A percentile compares a stretch with the other conserved stretches of the same genome.
Evolutionary conservation across 129 eudicot species (phyloP).

Genomic region (Flaveria ramosissima): DNA sequence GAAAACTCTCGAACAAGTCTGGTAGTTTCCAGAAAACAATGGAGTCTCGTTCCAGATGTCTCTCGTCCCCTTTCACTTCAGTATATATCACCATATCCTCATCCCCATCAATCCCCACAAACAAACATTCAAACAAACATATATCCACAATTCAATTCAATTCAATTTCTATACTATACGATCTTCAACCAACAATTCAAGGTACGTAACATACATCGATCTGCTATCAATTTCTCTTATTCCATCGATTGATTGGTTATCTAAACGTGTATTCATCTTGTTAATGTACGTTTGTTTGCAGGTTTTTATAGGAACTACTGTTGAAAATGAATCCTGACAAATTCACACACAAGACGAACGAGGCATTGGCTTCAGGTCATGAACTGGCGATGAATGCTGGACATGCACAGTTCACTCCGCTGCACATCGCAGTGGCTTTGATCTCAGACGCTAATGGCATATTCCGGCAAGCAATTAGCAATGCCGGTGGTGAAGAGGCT

Average conservation of each 20-base stretch:
- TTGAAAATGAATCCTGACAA: slow-evolving; percentile 82
- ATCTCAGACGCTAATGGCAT: slow-evolving; percentile 65
- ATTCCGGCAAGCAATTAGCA: slow-evolving; percentile 72
- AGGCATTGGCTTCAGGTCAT: slow-evolving; percentile 66
- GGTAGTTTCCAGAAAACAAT: slow-evolving; percentile 29
- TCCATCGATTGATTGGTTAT: neutral
- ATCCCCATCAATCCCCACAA: neutral
- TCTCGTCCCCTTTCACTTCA: neutral
- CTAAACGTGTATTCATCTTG: no score
- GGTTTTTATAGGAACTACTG: neutral
- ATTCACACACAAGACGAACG: slow-evolving; percentile 94
- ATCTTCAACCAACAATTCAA: neutral
- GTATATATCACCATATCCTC: slow-evolving; percentile 21
- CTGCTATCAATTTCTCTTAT: neutral
- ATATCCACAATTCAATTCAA: neutral
- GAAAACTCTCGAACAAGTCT: slow-evolving; percentile 9
- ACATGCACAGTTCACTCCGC: slow-evolving; percentile 85
- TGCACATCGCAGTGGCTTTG: slow-evolving; percentile 58
- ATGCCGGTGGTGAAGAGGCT: slow-evolving; percentile 78
- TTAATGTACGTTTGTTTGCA: slow-evolving; percentile 10
- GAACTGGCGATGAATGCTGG: slow-evolving; percentile 77
- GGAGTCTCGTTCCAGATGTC: slow-evolving; percentile 28
- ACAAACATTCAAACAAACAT: neutral
- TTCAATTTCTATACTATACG: neutral
- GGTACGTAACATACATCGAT: neutral